Evolutionary conservation across 768 basidiomycete genomes (phyloP).

Genomic region (Termitomyces sp.): DNA sequence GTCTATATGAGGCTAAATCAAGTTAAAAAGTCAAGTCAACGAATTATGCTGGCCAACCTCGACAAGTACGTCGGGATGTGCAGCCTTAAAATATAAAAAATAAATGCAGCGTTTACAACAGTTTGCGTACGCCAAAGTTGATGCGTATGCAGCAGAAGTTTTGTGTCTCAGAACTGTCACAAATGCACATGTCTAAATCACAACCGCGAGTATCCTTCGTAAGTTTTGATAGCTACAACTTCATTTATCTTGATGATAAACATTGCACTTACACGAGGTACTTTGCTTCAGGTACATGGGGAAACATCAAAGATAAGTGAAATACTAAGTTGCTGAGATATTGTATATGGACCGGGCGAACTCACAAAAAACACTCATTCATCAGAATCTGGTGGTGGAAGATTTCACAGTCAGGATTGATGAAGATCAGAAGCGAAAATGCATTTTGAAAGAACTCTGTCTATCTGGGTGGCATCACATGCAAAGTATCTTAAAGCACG

Average conservation of each 20-base stretch:
- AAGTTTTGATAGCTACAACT: not conserved
- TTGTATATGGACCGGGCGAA: not conserved
- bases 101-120: not conserved
- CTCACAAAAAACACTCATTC: not conserved
- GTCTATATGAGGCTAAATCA: not conserved
- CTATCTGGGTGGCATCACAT: not conserved
- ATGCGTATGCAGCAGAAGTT: too few relatives aligned
- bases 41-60: not conserved
- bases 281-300: not conserved
- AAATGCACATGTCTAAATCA: too few relatives aligned
- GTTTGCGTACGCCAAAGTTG: not conserved
- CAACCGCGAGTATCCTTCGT: too few relatives aligned
- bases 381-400: not conserved
- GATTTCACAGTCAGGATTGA: too few relatives aligned
- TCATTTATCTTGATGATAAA: not conserved
- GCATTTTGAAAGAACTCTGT: not conserved
- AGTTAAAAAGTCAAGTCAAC: not conserved
- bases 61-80: too few relatives aligned
- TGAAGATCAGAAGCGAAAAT: not conserved
- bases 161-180: not conserved
- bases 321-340: not conserved
- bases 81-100: not conserved
- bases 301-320: not conserved
- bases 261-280: not conserved
- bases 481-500: not conserved